Conservation (phyloP, 164 flowering plant genomes). For the Cinnamomum chago region DNA sequence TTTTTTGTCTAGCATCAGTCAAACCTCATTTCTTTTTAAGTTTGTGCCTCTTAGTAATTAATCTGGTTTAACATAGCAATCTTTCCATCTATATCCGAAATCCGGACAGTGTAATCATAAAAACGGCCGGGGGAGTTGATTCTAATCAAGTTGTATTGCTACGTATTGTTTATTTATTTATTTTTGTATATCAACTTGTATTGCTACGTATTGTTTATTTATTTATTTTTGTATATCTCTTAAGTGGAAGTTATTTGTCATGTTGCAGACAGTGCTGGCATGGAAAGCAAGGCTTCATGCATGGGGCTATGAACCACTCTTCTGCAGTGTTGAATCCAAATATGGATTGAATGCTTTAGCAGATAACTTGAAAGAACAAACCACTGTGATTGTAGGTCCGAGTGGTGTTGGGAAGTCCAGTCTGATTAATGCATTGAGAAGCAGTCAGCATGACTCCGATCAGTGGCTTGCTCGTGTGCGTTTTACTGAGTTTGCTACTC, state of each 20-base stretch:
- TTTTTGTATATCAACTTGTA: too few relatives aligned
- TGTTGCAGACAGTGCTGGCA: slow-evolving; percentile 40
- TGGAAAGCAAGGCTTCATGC: slow-evolving; percentile 69
- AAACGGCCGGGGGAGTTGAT: too few relatives aligned
- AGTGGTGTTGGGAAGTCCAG: slow-evolving; percentile 99
- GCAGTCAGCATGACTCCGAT: slow-evolving; percentile 24
- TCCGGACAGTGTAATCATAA: too few relatives aligned
- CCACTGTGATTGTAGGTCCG: slow-evolving; percentile 90
- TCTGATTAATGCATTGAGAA: slow-evolving; percentile 85
- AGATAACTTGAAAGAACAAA: slow-evolving; percentile 58
- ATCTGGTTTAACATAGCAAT: too few relatives aligned
- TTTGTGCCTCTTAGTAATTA: too few relatives aligned
- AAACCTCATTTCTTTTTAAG: too few relatives aligned
- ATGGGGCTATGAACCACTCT: slow-evolving; percentile 87
- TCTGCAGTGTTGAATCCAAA: slow-evolving; percentile 81
- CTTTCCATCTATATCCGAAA: too few relatives aligned
- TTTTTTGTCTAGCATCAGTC: too few relatives aligned
- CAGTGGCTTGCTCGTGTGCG: slow-evolving; percentile 4
- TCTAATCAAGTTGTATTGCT: too few relatives aligned
- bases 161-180: too few relatives aligned
- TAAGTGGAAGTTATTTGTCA: slow-evolving; percentile 2
- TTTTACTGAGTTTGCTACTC: not conserved
- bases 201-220: too few relatives aligned
- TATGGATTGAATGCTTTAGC: slow-evolving; percentile 59
- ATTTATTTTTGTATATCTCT: not conserved